Conservation (phyloP, 2,329 filamentous ascomycete genomes). For the Aspergillaceae sp. region DNA sequence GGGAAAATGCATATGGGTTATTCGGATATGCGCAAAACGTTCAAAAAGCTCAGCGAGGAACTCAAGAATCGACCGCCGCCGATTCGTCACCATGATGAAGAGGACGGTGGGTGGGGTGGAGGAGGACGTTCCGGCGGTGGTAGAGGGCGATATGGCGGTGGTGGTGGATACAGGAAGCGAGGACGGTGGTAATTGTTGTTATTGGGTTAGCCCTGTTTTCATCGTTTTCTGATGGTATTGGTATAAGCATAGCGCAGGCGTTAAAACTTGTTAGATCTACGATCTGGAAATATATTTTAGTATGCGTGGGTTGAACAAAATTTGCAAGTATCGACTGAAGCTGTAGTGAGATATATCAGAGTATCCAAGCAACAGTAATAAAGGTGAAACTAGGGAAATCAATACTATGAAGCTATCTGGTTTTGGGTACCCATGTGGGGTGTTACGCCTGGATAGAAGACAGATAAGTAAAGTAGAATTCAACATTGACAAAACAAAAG, state of each 20-base stretch:
- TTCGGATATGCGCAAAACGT: constrained; percentile 94
- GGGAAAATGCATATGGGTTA: constrained; percentile 99
- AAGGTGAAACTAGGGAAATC: no score
- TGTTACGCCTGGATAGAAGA: no score
- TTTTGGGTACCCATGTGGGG: no score
- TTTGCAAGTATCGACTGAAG: no score
- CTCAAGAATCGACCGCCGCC: constrained; percentile 63
- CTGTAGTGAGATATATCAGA: no score
- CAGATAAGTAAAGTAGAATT: no score
- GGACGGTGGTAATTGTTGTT: constrained; percentile 33
- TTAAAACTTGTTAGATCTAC: constrained; percentile 12
- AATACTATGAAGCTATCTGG: no score
- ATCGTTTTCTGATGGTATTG: constrained; percentile 2
- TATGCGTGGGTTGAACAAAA: not conserved
- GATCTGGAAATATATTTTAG: not conserved
- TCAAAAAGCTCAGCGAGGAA: constrained; percentile 77
- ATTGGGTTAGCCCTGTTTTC: constrained; percentile 10
- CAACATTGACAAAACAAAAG: no score
- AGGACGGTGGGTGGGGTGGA: constrained; percentile 44
- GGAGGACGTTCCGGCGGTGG: constrained; percentile 34
- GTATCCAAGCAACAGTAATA: no score
- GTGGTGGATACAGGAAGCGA: constrained; percentile 36
- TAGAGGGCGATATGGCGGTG: constrained; percentile 33
- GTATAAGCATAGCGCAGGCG: constrained; percentile 37
- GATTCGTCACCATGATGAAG: constrained; percentile 48